A percentile compares a stretch with the other conserved stretches of the same genome.
These are phyloP conservation scores for Wallacemonas sp. DNA, from an alignment of 208 protist species.

Conservation along the genomic window DNA sequence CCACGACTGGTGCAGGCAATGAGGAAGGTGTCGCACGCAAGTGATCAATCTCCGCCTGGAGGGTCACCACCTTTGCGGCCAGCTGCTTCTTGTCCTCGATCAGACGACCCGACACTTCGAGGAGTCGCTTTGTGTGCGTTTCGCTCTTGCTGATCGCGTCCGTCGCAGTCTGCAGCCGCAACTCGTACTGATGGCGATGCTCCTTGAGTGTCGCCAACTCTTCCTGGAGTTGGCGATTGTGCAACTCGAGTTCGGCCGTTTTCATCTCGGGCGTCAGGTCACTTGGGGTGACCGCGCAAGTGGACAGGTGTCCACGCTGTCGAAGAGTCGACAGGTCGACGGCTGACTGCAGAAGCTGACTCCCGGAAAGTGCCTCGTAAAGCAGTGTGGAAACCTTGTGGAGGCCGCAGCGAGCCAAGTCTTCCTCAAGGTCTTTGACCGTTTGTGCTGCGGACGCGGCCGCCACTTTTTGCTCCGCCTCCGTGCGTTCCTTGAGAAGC, in stretches of 20 bases:
- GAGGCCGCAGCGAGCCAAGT: conserved; percentile 4
- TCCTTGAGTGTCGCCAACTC: conserved; percentile 26
- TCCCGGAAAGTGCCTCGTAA: conserved; percentile 7
- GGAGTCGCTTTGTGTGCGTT: conserved; percentile 33
- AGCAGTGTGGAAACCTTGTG: conserved; percentile 9
- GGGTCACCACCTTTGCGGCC: conserved; percentile 23
- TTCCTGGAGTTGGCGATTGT: conserved; percentile 1
- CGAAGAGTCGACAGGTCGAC: conserved; percentile 5
- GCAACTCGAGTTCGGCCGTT: not conserved
- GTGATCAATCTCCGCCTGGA: conserved; percentile 23
- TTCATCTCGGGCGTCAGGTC: conserved; percentile 9
- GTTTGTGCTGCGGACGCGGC: not conserved
- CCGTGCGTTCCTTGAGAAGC: not conserved
- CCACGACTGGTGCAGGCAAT: not conserved
- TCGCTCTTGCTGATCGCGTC: conserved; percentile 20
- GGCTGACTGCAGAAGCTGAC: not conserved
- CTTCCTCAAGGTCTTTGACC: conserved; percentile 7
- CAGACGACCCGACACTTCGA: conserved; percentile 37
- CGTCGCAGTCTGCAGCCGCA: conserved; percentile 24
- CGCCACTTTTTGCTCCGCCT: not conserved
- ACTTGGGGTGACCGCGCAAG: not conserved
- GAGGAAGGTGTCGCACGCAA: not conserved
- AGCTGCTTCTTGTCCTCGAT: conserved; percentile 39
- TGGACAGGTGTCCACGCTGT: not conserved
- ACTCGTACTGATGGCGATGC: conserved; percentile 23